Evolutionary conservation across 2,329 filamentous ascomycete genomes (phyloP), one percentile per base, ranked within the genome.

Genomic region (Paecilomyces niveus): DNA sequence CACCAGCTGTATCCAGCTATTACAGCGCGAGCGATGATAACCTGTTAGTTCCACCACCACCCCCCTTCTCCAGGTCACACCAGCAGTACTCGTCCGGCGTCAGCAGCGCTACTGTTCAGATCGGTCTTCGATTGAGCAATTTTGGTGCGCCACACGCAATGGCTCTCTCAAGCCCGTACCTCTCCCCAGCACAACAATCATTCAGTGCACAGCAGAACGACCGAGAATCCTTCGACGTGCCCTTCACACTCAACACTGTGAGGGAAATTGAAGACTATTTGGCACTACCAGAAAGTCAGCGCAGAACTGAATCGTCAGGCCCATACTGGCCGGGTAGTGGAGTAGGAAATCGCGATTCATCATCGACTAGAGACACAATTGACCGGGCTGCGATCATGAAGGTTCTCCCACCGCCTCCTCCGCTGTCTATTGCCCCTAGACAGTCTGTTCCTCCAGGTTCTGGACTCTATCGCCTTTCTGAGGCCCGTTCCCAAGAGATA

Each of bases 121-220:
- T 69, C 52, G 67, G 67, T 15, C 61, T 68, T 2, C 61, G 67
- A n/a, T 59, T 69, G 3, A 68, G 66, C 58, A 63, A 64, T 45
- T 55, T 61, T 1, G 56, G 54, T 32, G n/a, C 53, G 18, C 24
- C 52, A 18, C 39, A 45, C n/a, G 15, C 39, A 52, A 52, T 52
- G 50, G 10, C 8, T 13, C 22, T 52, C 18, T 29, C 21, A 13
- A 52, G 26, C 50, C 50, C 50, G 22, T 52, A 24, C 50, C 21
- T 26, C n/a, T 45, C 39, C 15, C 39, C 39, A 45, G 15, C 11
- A 15, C 49, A 26, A 24, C 21, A 22, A 15, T 52, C 49, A 10
- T 26, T 29, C 21, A 29, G 11, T 52, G 21, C 15, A 21, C 50
- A 52, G 22, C 50, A 45, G 15, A 45, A 45, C 22, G 50, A n/a